Conservation (phyloP, 2,329 filamentous ascomycete genomes). For the Anthostomella pinea region DNA sequence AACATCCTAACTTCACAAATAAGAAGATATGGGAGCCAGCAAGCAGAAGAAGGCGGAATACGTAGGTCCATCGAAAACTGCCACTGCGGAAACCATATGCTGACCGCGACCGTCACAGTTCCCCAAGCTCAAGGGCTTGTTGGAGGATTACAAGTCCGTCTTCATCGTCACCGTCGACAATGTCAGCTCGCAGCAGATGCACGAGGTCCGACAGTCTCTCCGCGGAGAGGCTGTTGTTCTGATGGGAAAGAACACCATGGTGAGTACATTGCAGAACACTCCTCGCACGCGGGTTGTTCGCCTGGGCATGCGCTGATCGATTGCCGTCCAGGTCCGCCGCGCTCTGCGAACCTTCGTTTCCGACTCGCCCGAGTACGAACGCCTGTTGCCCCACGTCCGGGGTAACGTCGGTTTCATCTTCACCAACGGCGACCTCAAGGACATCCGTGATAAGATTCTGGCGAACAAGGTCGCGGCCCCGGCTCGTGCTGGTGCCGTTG, state of each 20-base stretch:
- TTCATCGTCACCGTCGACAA: slow-evolving; percentile 99
- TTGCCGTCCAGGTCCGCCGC: slow-evolving; percentile 70
- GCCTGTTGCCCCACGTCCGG: slow-evolving; percentile 91
- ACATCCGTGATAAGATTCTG: slow-evolving; percentile 88
- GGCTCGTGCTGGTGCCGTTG: slow-evolving; percentile 95
- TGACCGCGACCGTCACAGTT: slow-evolving; percentile 64
- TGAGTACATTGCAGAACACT: slow-evolving; percentile 39
- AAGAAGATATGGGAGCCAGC: slow-evolving; percentile 99
- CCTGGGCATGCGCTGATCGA: neutral
- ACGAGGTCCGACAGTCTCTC: slow-evolving; percentile 95
- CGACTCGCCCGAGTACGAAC: slow-evolving; percentile 96
- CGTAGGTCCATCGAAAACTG: slow-evolving; percentile 16
- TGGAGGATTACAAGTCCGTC: slow-evolving; percentile 95
- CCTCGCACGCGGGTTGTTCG: neutral
- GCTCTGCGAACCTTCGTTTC: slow-evolving; percentile 90
- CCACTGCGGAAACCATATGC: no score
- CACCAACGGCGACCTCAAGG: slow-evolving; percentile 96
- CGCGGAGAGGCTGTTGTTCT: slow-evolving; percentile 90
- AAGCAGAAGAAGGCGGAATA: slow-evolving; percentile 78
- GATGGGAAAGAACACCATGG: slow-evolving; percentile 99
- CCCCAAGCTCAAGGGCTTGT: slow-evolving; percentile 97
- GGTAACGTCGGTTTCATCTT: slow-evolving; percentile 99
- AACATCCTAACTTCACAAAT: slow-evolving; percentile 93
- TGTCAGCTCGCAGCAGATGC: slow-evolving; percentile 99
- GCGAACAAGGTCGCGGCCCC: slow-evolving; percentile 96